Conservation (phyloP, 2,329 filamentous ascomycete genomes). For the Sclerotinia subarctica region DNA sequence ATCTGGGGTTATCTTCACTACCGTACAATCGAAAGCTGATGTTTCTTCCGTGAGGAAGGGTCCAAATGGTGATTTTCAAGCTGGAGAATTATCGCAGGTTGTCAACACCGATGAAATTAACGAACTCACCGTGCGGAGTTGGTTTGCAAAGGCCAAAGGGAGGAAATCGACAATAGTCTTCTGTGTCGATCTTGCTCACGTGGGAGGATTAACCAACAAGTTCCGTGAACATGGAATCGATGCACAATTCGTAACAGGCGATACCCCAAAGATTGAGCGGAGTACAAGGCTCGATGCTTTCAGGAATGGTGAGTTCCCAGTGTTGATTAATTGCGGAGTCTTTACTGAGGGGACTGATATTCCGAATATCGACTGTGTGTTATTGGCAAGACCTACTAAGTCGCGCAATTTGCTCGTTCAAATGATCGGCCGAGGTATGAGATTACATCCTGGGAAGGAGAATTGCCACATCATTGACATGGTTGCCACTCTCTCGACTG, state of each 20-base stretch:
- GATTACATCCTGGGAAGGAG: conserved; percentile 73
- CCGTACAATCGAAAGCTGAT: conserved; percentile 79
- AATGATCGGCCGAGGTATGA: conserved; percentile 95
- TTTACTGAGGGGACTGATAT: conserved; percentile 98
- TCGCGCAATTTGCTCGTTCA: conserved; percentile 93
- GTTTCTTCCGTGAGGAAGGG: conserved; percentile 65
- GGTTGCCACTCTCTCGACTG: conserved; percentile 79
- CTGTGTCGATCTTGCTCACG: conserved; percentile 86
- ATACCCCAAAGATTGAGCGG: conserved; percentile 68
- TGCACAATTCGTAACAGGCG: conserved; percentile 81
- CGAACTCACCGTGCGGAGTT: conserved; percentile 78
- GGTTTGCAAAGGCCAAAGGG: conserved; percentile 70
- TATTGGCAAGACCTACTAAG: conserved; percentile 82
- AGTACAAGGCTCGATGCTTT: conserved; percentile 72
- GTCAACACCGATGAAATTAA: conserved; percentile 84
- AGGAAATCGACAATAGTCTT: conserved; percentile 89
- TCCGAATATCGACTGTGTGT: conserved; percentile 90
- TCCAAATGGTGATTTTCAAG: conserved; percentile 73
- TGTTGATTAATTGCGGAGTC: conserved; percentile 91
- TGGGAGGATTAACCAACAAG: conserved; percentile 66
- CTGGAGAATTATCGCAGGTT: conserved; percentile 70
- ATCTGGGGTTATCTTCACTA: conserved; percentile 89
- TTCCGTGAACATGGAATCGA: conserved; percentile 79
- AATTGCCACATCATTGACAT: conserved; percentile 97
- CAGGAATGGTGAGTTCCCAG: conserved; percentile 71